phyloP scores from a whole-genome alignment of 306 rosid species.

The Lagenaria siceraria region DNA sequence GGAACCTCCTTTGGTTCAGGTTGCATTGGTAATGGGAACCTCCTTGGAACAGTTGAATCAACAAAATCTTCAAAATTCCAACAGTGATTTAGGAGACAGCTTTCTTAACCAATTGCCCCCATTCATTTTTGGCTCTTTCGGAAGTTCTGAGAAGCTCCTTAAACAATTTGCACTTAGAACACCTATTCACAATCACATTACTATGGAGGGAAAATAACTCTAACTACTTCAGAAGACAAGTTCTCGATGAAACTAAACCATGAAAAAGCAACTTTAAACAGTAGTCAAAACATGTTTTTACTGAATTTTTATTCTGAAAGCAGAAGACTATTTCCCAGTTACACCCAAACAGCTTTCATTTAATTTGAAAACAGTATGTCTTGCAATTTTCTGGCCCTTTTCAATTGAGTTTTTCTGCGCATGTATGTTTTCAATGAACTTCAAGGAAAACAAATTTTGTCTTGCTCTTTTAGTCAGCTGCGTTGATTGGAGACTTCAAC shows the following conservation, averaged over 20 bases:
- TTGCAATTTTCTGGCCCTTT: neutral
- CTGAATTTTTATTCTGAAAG: neutral
- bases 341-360: neutral
- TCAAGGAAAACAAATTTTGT: neutral
- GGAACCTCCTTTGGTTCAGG: too few species aligned
- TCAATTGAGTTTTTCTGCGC: neutral
- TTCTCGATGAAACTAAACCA: neutral
- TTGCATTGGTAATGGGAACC: too few species aligned
- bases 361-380: neutral
- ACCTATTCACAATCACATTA: neutral
- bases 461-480: conserved; percentile 58
- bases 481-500: conserved; percentile 92
- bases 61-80: neutral
- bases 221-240: neutral
- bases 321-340: neutral
- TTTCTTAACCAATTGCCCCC: neutral
- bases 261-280: neutral
- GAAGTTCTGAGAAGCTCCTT: neutral
- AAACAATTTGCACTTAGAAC: neutral
- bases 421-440: neutral
- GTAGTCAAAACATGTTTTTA: neutral
- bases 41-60: neutral
- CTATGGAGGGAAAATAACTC: neutral
- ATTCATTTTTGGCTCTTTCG: neutral
- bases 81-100: neutral